These are phyloP conservation scores for Athelia psychrophila DNA, from an alignment of 1,284 basidiomycete genomes.

Conservation along the genomic window DNA sequence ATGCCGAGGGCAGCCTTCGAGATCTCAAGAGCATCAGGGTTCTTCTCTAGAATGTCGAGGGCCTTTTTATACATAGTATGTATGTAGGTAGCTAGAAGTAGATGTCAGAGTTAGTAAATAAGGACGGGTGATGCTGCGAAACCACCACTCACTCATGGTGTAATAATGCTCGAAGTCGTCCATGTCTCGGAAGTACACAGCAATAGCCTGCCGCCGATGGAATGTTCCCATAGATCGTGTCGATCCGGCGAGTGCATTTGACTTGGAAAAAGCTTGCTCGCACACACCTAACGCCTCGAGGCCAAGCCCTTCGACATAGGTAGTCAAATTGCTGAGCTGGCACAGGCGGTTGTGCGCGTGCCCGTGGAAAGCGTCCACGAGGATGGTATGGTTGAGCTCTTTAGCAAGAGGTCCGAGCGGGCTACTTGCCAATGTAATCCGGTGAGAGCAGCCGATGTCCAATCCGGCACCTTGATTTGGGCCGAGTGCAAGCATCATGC, in stretches of 20 bases:
- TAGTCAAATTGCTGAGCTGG: conserved; percentile 12
- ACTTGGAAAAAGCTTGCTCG: conserved; percentile 12
- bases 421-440: conserved; percentile 9
- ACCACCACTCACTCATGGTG: conserved; percentile 8
- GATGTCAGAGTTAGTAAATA: background rate
- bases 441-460: conserved; percentile 12
- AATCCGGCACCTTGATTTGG: background rate
- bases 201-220: conserved; percentile 15
- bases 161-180: conserved; percentile 16
- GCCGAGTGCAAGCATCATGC: background rate
- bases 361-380: conserved; percentile 16
- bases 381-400: conserved; percentile 1
- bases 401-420: conserved; percentile 7
- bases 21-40: background rate
- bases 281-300: conserved; percentile 11
- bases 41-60: conserved; percentile 3
- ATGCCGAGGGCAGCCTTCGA: background rate
- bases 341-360: conserved; percentile 16
- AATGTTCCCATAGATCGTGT: conserved; percentile 7
- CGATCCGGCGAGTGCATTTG: conserved; percentile 11
- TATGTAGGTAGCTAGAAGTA: conserved; percentile 7
- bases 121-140: background rate
- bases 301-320: conserved; percentile 9
- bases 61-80: conserved; percentile 8
- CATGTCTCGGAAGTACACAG: conserved; percentile 9